Conservation (phyloP, 768 basidiomycete species). For the Mycena indigotica region DNA sequence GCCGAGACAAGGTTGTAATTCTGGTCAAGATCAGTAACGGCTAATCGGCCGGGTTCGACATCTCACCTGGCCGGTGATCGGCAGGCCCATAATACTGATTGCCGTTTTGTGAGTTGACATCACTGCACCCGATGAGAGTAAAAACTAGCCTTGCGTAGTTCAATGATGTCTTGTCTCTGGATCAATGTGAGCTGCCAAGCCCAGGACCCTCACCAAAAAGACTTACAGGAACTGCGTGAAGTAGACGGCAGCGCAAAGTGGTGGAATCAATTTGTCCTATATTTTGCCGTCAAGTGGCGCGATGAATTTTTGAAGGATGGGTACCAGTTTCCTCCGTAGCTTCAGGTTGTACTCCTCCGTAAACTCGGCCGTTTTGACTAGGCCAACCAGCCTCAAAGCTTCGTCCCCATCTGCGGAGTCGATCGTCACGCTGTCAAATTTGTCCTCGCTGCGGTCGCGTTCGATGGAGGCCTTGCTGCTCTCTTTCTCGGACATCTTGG, state of each 20-base stretch:
- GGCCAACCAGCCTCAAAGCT: slow-evolving; percentile 61
- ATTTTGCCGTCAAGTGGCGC: background rate
- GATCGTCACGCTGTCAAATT: slow-evolving; percentile 30
- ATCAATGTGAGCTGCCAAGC: background rate
- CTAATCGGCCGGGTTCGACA: too few relatives aligned
- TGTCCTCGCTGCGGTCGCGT: slow-evolving; percentile 33
- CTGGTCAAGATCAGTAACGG: slow-evolving; percentile 30
- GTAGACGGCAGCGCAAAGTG: slow-evolving; percentile 64
- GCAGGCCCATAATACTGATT: slow-evolving; percentile 63
- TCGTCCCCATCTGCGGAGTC: slow-evolving; percentile 55
- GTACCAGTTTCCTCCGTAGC: slow-evolving; percentile 60
- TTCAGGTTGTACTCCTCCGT: slow-evolving; percentile 62
- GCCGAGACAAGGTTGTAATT: slow-evolving; percentile 65
- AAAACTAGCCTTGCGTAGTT: slow-evolving; percentile 63
- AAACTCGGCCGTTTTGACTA: slow-evolving; percentile 51
- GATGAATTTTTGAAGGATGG: slow-evolving; percentile 13
- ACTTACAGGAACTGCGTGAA: slow-evolving; percentile 67
- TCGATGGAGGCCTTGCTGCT: background rate
- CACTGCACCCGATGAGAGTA: background rate
- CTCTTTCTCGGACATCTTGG: background rate
- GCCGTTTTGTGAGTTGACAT: background rate
- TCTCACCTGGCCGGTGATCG: slow-evolving; percentile 49
- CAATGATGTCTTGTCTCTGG: slow-evolving; percentile 67
- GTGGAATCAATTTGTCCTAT: slow-evolving; percentile 55
- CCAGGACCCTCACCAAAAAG: background rate